These are phyloP conservation scores for Durusdinium trenchii DNA, from an alignment of 73 alveolate genomes.

Conservation along the genomic window DNA sequence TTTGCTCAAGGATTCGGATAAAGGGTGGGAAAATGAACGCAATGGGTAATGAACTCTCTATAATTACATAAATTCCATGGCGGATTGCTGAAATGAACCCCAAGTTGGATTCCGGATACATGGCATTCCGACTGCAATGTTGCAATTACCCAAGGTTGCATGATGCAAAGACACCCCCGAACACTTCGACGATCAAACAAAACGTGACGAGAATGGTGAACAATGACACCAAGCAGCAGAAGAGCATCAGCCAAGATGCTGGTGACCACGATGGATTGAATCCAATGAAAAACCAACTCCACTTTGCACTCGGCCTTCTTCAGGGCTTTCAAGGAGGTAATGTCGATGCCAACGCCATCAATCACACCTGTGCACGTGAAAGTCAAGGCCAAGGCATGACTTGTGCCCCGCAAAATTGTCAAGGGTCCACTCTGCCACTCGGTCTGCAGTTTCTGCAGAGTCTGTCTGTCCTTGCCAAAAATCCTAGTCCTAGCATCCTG, in stretches of 20 bases:
- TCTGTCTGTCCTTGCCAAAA: background rate
- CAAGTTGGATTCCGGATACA: too few relatives aligned
- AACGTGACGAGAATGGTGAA: too few relatives aligned
- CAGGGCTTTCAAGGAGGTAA: constrained; percentile 27
- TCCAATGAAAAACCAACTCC: constrained; percentile 88
- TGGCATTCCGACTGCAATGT: too few relatives aligned
- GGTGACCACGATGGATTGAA: constrained; percentile 73
- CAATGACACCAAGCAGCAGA: background rate
- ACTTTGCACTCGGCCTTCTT: constrained; percentile 85
- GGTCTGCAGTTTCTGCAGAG: background rate
- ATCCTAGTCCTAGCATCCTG: background rate
- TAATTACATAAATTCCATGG: too few relatives aligned
- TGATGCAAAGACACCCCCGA: too few relatives aligned
- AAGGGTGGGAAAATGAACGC: too few relatives aligned
- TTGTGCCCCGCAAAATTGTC: background rate
- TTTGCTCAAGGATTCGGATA: too few relatives aligned
- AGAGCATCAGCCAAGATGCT: constrained; percentile 17
- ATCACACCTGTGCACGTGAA: constrained; percentile 20
- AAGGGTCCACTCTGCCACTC: background rate
- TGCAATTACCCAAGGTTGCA: too few relatives aligned
- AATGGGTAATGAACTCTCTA: too few relatives aligned
- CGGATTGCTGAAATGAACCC: too few relatives aligned
- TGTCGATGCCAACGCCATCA: constrained; percentile 80
- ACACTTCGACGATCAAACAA: too few relatives aligned
- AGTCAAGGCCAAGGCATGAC: too few relatives aligned